Percentiles rank a stretch among this genome's conserved stretches.
Conservation (phyloP, 768 basidiomycete genomes). For the Russula olivacea region DNA sequence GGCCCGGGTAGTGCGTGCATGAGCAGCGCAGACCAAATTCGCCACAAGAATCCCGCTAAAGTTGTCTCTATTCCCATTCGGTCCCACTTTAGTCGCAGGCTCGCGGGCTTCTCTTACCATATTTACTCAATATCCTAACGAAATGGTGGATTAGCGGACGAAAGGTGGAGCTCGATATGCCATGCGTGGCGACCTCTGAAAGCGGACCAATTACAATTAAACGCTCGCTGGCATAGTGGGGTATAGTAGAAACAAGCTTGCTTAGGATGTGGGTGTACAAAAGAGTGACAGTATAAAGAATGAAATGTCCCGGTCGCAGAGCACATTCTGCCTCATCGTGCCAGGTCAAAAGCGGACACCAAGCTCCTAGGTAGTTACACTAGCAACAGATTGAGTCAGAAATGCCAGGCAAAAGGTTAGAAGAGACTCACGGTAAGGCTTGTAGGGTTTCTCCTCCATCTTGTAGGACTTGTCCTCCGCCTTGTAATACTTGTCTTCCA, state of each 20-base stretch:
- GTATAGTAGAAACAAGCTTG: background rate
- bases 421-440: background rate
- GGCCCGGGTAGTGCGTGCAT: too few species aligned
- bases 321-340: background rate
- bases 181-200: background rate
- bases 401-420: background rate
- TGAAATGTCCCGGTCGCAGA: constrained; percentile 5
- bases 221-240: background rate
- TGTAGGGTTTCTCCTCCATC: background rate
- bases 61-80: too few species aligned
- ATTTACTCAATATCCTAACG: too few species aligned
- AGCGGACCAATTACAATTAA: background rate
- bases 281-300: constrained; percentile 16
- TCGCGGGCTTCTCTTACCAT: too few species aligned
- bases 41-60: too few species aligned
- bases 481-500: background rate
- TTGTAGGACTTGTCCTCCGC: background rate
- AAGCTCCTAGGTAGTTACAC: background rate
- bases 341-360: background rate
- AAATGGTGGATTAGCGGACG: background rate
- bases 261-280: background rate
- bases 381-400: background rate
- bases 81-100: too few species aligned
- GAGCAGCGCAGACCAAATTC: too few species aligned
- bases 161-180: background rate